Conservation (phyloP, 2,329 filamentous ascomycete genomes). For the Pleomassaria siparia region DNA sequence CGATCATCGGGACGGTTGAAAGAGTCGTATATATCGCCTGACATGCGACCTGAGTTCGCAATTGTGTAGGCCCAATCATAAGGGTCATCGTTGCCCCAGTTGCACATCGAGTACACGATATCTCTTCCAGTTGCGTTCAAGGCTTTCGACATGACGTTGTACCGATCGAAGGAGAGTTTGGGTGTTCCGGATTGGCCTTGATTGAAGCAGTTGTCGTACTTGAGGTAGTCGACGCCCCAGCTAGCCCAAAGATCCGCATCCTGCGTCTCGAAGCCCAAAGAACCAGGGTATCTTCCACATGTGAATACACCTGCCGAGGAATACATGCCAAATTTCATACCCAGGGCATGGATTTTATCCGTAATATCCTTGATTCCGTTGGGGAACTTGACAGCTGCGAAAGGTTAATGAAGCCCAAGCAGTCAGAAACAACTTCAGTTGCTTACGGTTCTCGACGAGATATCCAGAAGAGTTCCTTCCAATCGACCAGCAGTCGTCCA, state of each 20-base stretch:
- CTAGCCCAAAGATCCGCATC: slow-evolving; percentile 56
- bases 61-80: slow-evolving; percentile 51
- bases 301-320: slow-evolving; percentile 50
- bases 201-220: slow-evolving; percentile 62
- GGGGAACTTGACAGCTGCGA: slow-evolving; percentile 42
- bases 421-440: slow-evolving; percentile 19
- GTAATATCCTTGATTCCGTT: slow-evolving; percentile 51
- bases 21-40: slow-evolving; percentile 51
- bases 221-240: slow-evolving; percentile 51
- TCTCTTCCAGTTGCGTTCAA: slow-evolving; percentile 49
- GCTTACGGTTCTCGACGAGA: slow-evolving; percentile 36
- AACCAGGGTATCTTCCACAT: slow-evolving; percentile 45
- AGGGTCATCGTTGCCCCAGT: slow-evolving; percentile 55
- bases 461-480: slow-evolving; percentile 49
- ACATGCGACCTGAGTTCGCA: slow-evolving; percentile 50
- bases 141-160: slow-evolving; percentile 52
- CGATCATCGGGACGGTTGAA: slow-evolving; percentile 48
- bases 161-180: slow-evolving; percentile 50
- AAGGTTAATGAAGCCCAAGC: slow-evolving; percentile 26
- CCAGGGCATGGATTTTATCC: slow-evolving; percentile 50
- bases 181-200: slow-evolving; percentile 53
- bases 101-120: slow-evolving; percentile 52
- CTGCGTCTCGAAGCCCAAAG: slow-evolving; percentile 53
- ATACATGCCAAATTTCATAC: slow-evolving; percentile 58
- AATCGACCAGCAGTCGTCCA: slow-evolving; percentile 57